Percentiles rank a stretch among this genome's conserved stretches.
These are phyloP conservation scores for Incumbomyces delicatus DNA, from an alignment of 2,329 filamentous ascomycete genomes.

Conservation along the genomic window DNA sequence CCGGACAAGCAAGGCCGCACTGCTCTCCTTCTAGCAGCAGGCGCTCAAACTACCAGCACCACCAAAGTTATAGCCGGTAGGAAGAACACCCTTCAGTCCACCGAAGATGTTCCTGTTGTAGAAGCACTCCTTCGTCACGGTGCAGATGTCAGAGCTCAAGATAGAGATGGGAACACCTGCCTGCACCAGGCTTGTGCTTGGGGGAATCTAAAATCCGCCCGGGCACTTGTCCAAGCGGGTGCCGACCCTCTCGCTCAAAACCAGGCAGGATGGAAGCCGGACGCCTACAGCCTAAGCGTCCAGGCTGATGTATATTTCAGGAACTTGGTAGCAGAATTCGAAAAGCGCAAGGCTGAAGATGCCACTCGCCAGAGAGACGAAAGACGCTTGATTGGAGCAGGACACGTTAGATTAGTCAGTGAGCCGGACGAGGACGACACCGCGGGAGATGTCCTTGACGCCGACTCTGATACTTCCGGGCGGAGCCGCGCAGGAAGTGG, in stretches of 20 bases:
- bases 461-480: constrained; percentile 1
- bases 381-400: constrained; percentile 9
- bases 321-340: constrained; percentile 61
- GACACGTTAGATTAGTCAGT: constrained; percentile 14
- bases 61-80: constrained; percentile 14
- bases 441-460: constrained; percentile 9
- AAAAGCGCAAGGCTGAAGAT: constrained; percentile 47
- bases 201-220: constrained; percentile 66
- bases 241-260: constrained; percentile 66
- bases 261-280: constrained; percentile 68
- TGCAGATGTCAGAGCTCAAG: constrained; percentile 43
- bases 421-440: constrained; percentile 16
- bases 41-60: constrained; percentile 14
- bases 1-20: constrained; percentile 56
- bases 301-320: constrained; percentile 80
- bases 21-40: constrained; percentile 36
- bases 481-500: constrained; percentile 13
- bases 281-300: constrained; percentile 72
- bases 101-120: constrained; percentile 23
- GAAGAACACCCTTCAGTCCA: constrained; percentile 14
- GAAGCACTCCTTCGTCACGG: constrained; percentile 22
- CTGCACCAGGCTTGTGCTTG: constrained; percentile 78
- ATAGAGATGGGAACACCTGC: constrained; percentile 72
- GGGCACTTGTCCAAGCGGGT: constrained; percentile 68
- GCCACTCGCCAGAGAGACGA: constrained; percentile 11